Base-by-base conservation (phyloP, 2,329 filamentous ascomycete genomes). In the Knoxdaviesia capensis region DNA sequence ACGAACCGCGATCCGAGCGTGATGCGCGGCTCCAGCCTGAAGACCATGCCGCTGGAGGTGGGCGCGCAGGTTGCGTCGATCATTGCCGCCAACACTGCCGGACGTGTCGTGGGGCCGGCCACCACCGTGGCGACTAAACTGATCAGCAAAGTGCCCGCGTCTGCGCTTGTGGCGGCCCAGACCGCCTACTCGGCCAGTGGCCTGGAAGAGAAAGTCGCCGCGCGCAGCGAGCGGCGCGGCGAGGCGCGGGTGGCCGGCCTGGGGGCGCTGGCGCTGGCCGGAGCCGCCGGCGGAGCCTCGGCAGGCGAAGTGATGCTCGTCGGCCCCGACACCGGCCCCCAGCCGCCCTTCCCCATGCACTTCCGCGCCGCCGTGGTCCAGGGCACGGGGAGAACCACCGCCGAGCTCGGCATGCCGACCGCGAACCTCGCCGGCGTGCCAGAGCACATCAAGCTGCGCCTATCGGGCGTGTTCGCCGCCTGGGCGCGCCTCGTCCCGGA, bases 41-140 rank as follows among this genome's bases (percentile, higher is more conserved):
- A 59, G 3, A 80, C 73, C 1, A 60, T 82, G 54, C 78, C 78
- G 1, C 52, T 83, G 10, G 78, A 83, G 51, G 53, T 79, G 6
- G 77, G 76, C 5, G 62, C 74, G 46, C 71, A 71, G 51, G 65
- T 70, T 4, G 67, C 66, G 2, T 68, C 63, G 4, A 62, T 65
- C 0, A 60, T 72, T 4, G 66, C 65, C 8, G 59, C 57, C 45
- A 58, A 57, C 40, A 56, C 63, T 5, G 64, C 59, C 3, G 63
- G 62, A 28, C 61, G 55, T 38, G 66, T 68, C 44, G 54, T 59
- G 0, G 60, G 59, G 3, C 46, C 48, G 3, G 41, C 39, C 10
- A 38, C 32, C 8, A 35, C 38, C 1, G 41, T 29, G 1, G 40
- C 32, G 20, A 20, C 20, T 20, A 20, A 3, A 20, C 20, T 20